Base-by-base conservation (phyloP, 306 rosid genomes). In the Begonia fuchsioides region DNA sequence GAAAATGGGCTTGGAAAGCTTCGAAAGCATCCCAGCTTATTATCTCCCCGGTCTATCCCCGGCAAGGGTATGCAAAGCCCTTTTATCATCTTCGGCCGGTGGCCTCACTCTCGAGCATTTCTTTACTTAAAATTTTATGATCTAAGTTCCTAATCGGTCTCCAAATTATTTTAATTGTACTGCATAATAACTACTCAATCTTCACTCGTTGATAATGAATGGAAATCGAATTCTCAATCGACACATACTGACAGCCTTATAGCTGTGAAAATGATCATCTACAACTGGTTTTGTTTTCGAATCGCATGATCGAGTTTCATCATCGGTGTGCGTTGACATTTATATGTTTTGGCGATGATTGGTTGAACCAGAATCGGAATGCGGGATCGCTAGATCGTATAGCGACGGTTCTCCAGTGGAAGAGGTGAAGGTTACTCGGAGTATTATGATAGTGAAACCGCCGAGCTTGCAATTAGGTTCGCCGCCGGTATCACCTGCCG, bases 1-100 rank as follows among this genome's bases (percentile, higher is more conserved):
- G 97, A 90, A 3, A 63, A 51, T 54, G 97, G 85, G 16, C 92
- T 84, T n/a, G 87, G 94, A 44, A 90, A 75, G 68, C 95, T 90
- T 18, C 84, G 97, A n/a, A 84, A 79, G 68, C 63, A 72, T 38
- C 64, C 74, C 38, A 49, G 80, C 51, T 68, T 75, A n/a, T n/a
- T n/a, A 62, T 15, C 69, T 38, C 58, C 44, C 62, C 68, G 83
- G 47, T 53, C 81, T 5, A 19, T 2, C 70, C 59, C 90, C 49
- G 87, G 43, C 76, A 79, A 81, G 77, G 97, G 95, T 90, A 82
- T 52, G 80, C 59, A 17, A 11, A 17, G 14, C 10, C 15, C 32
- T 43, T 17, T 44, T 9, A 26, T 32, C 19, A 14, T 55, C 41
- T 39, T 40, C 7, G 13, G 53, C 40, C 18, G 43, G 40, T 11